Percentiles rank a stretch among this genome's conserved stretches.
Conservation (phyloP, 805 yeast genomes). For the Osmozyma mogii region DNA sequence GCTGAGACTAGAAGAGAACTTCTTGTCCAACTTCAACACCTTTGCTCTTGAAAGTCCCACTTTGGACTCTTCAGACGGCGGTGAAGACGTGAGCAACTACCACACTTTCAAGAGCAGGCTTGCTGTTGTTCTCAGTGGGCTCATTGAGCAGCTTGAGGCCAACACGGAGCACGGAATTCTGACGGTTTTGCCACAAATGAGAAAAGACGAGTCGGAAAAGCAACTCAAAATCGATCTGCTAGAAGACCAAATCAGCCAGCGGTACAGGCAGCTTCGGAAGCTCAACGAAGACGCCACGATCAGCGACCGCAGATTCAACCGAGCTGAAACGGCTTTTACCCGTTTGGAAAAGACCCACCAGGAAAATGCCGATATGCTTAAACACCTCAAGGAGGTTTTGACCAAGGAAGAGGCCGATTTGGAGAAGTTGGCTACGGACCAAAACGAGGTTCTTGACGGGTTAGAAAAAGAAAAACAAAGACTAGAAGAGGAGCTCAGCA, state of each 20-base stretch:
- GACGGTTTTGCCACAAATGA: conserved; percentile 14
- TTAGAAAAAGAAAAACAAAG: conserved; percentile 20
- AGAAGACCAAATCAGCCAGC: conserved; percentile 33
- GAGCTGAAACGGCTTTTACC: conserved; percentile 20
- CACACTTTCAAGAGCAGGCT: conserved; percentile 20
- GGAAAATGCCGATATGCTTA: conserved; percentile 5
- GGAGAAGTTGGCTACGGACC: conserved; percentile 7
- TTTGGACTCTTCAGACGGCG: not conserved
- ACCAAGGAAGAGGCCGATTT: conserved; percentile 4
- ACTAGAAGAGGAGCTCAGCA: conserved; percentile 18
- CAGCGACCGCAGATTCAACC: conserved; percentile 26
- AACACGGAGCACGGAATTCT: conserved; percentile 9
- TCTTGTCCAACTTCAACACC: conserved; percentile 3
- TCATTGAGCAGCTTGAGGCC: conserved; percentile 16
- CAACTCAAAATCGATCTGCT: conserved; percentile 26
- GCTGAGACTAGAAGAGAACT: conserved; percentile 13
- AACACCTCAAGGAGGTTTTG: conserved; percentile 6
- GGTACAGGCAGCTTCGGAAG: conserved; percentile 29
- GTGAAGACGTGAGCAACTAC: conserved; percentile 12
- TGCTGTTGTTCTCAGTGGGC: conserved; percentile 18
- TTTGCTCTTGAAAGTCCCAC: conserved; percentile 4
- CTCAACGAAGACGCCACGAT: conserved; percentile 27
- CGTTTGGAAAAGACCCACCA: conserved; percentile 10
- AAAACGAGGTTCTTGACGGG: conserved; percentile 14
- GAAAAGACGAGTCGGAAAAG: conserved; percentile 21